Evolutionary conservation across 2,329 filamentous ascomycete species (phyloP), one percentile per base, ranked within the genome.

Genomic region (Scedosporium dehoogii): DNA sequence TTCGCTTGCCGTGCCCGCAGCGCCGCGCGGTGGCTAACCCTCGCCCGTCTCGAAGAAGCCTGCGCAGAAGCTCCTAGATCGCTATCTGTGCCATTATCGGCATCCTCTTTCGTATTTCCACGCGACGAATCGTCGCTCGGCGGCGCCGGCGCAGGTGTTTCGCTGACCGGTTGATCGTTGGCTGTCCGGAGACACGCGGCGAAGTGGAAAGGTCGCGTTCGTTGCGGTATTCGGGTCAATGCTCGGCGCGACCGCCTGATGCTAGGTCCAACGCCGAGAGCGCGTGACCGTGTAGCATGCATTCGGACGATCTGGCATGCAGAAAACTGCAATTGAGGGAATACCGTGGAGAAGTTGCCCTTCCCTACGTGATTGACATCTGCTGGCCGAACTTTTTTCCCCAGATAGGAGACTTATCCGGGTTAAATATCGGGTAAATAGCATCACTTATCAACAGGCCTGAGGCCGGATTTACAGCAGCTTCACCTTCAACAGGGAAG

Each of bases 1-100:
- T 74, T 70, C 62, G 71, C 65, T 59, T 70, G 68, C 33, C 73
- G 72, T 62, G 67, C 70, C 65, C 71, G 73, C 68, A 69, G 66
- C 67, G 66, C 64, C 65, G 57, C 68, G 69, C 65, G 64, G 25
- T 63, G 53, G 63, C 60, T 48, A 42, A 58, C 63, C 38, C 64
- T 66, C 41, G 61, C 51, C 21, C 65, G 62, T 29, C 64, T 62
- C 14, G 59, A 44, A 12, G 55, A 44, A 12, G 55, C n/a, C 41
- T 51, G 41, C 46, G 29, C n/a, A 38, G 51, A 44, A 16, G 59
- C 21, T 3, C 42, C 14, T 16, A 56, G 58, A 14, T 53, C 38
- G 14, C n/a, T 18, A 16, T 21, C 10, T 1, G 23, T 42, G 41
- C 25, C 46, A 10, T 33, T 42, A 18, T 48, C 38, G 48, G 16